These are phyloP conservation scores for Yamadazyma diddensiae DNA, from an alignment of 1,139 yeast genomes.

Conservation along the genomic window DNA sequence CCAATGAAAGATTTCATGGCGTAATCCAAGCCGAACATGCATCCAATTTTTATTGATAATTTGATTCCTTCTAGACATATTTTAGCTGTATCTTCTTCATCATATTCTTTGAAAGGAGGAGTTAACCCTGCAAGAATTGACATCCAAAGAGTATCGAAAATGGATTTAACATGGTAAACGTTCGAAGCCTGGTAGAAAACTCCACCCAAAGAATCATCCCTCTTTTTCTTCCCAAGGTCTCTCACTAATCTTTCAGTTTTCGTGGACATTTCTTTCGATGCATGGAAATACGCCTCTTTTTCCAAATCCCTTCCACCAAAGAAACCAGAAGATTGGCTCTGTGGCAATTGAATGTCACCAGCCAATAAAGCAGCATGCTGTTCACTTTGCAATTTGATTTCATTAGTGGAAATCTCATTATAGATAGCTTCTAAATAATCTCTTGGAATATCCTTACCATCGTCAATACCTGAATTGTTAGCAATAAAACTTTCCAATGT, in stretches of 20 bases:
- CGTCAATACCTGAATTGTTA: conserved; percentile 92
- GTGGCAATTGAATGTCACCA: conserved; percentile 48
- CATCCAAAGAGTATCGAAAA: conserved; percentile 97
- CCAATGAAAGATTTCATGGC: conserved; percentile 89
- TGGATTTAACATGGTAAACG: conserved; percentile 86
- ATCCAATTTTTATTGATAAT: conserved; percentile 76
- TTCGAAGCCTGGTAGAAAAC: conserved; percentile 60
- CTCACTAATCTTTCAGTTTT: conserved; percentile 87
- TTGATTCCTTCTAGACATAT: conserved; percentile 82
- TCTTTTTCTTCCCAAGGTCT: conserved; percentile 52
- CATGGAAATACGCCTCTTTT: conserved; percentile 87
- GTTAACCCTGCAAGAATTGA: conserved; percentile 91
- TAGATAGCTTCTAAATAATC: conserved; percentile 69
- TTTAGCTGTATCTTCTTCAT: conserved; percentile 70
- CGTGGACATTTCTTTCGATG: conserved; percentile 85
- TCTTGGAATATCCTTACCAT: conserved; percentile 78
- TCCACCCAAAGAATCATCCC: conserved; percentile 31
- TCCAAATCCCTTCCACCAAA: conserved; percentile 75
- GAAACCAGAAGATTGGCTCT: conserved; percentile 50
- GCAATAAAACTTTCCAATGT: conserved; percentile 78
- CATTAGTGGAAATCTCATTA: conserved; percentile 74
- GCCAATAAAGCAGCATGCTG: conserved; percentile 89
- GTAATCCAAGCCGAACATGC: conserved; percentile 78
- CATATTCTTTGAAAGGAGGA: conserved; percentile 87
- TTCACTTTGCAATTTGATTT: conserved; percentile 87